Base-by-base conservation (phyloP, 2,329 filamentous ascomycete species). In the Ophiostoma himal-ulmi region DNA sequence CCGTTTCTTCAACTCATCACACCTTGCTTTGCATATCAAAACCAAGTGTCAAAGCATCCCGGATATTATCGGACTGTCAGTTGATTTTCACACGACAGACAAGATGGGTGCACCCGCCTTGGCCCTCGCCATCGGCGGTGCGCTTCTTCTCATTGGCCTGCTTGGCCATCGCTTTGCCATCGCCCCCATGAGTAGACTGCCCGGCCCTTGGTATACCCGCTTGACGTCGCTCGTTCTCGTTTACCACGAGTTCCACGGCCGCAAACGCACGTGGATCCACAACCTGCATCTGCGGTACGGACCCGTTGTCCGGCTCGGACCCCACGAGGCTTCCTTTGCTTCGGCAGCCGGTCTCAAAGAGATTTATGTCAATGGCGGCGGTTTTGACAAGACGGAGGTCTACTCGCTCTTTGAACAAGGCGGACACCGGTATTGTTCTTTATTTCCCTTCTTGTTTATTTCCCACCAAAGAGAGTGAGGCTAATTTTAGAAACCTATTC, bases 371-470 rank as follows among this genome's bases (percentile, higher is more conserved):
- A 36, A 62, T 1, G 37, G 67, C 10, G 71, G 71, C n/a, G 71
- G 69, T 17, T 26, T 70, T 3, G 69, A 39, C 60, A 72, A 72
- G 52, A 72, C 71, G 1, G 67, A 69, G 17, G 22, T 72, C 22
- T 72, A 72, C 57, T 69, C 69, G 2, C 17, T 72, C 22, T 72
- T 65, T 65, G 36, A 65, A 20, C 62, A 65, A 22, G 62, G 34
- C 34, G 62, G 62, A 8, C 81, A 82, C 1, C 22, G 34, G 62
- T 65, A 39, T 22, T 37, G 39, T 2, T n/a, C 7, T 26, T 54
- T n/a, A 14, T n/a, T 52, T 6, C 48, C 17, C 20, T 17, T 52
- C 48, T 20, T 22, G 7, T n/a, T n/a, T 39, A 11, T 10, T 39
- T n/a, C 44, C 5, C 1, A n/a, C 8, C 1, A 48, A 20, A 8